These are phyloP conservation scores for Phytophthora litchii DNA, from an alignment of 352 stramenopile species.

Conservation along the genomic window DNA sequence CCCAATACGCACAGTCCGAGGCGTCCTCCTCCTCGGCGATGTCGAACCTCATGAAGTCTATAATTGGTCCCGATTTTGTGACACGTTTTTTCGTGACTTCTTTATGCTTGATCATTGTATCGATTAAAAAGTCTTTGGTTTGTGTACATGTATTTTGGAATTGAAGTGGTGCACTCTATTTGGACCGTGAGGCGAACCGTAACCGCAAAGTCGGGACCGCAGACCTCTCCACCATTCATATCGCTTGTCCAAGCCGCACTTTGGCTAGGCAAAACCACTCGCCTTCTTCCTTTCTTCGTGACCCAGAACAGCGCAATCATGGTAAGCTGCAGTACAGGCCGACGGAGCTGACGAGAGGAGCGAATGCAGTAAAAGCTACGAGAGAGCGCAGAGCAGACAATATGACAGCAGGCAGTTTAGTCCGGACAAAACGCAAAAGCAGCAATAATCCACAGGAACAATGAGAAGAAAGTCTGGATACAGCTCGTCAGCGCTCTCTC, in stretches of 20 bases:
- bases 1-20: conserved; percentile 3
- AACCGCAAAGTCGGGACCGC: conserved; percentile 28
- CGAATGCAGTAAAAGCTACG: conserved; percentile 1
- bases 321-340: conserved; percentile 48
- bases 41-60: conserved; percentile 55
- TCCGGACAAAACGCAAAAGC: not conserved
- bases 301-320: conserved; percentile 84
- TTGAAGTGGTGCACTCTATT: conserved; percentile 34
- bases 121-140: not conserved
- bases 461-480: not conserved
- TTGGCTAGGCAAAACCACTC: conserved; percentile 63
- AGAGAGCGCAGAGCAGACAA: conserved; percentile 1
- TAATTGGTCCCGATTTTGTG: conserved; percentile 5
- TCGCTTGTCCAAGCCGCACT: conserved; percentile 12
- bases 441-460: conserved; percentile 6
- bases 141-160: conserved; percentile 2
- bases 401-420: too few relatives aligned
- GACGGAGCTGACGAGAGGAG: not conserved
- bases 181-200: conserved; percentile 29
- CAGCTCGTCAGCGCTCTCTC: conserved; percentile 3
- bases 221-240: conserved; percentile 63
- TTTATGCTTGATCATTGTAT: too few relatives aligned
- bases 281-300: conserved; percentile 91
- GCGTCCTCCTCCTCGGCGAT: conserved; percentile 39
- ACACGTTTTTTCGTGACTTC: not conserved